These are phyloP conservation scores for Ophiostoma sp. DNA, from an alignment of 2,329 filamentous ascomycete species.

Conservation along the genomic window DNA sequence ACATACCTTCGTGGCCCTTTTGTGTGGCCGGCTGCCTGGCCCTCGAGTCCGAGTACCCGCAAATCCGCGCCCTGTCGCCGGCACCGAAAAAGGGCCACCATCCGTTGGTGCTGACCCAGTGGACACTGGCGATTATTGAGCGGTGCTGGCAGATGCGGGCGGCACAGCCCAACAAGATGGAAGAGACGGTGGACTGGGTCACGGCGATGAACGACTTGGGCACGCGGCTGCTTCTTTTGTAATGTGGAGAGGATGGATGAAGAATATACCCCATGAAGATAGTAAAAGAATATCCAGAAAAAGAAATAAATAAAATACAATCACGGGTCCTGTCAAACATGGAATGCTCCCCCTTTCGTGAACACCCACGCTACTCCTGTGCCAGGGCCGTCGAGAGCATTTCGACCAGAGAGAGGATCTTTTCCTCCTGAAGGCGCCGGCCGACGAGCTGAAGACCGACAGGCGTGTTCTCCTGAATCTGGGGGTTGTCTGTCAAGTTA, in stretches of 20 bases:
- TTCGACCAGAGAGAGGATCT: constrained; percentile 19
- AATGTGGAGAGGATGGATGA: not conserved
- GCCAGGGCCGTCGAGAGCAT: constrained; percentile 18
- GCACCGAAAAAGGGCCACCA: constrained; percentile 16
- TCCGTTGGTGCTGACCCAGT: constrained; percentile 23
- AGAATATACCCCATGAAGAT: not conserved
- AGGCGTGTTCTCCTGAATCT: constrained; percentile 24
- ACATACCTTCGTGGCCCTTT: constrained; percentile 22
- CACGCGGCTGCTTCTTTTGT: constrained; percentile 21
- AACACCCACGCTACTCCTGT: not conserved
- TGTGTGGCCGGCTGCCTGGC: constrained; percentile 25
- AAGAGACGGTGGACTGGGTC: constrained; percentile 24
- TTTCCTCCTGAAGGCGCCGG: constrained; percentile 23
- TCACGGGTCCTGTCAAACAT: not conserved
- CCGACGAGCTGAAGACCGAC: constrained; percentile 27
- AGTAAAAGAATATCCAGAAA: not conserved
- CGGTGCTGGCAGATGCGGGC: constrained; percentile 24
- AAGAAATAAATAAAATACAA: not conserved
- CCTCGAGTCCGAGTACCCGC: constrained; percentile 21
- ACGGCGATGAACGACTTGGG: constrained; percentile 24
- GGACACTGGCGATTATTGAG: constrained; percentile 24
- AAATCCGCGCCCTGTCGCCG: constrained; percentile 21
- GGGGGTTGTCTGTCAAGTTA: constrained; percentile 24
- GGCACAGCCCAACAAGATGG: not conserved
- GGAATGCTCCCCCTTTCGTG: not conserved